These are phyloP conservation scores for Linderniella brevidens DNA, from an alignment of 257 asterid genomes.

Conservation along the genomic window DNA sequence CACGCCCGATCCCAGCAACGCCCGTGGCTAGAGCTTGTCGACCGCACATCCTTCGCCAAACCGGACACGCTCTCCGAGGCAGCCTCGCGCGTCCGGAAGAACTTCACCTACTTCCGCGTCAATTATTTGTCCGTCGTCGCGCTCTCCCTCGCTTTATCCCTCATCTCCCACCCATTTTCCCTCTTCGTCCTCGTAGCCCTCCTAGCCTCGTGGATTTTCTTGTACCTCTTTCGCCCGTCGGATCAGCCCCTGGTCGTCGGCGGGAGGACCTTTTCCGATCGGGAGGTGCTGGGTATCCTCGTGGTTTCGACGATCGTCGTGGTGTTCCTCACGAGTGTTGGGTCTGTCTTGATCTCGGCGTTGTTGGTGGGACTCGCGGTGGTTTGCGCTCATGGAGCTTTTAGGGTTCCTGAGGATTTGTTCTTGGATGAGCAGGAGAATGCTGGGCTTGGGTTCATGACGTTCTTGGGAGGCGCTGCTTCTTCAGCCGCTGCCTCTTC, in stretches of 20 bases:
- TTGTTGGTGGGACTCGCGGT: slow-evolving; percentile 53
- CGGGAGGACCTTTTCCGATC: slow-evolving; percentile 71
- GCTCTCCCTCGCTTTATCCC: slow-evolving; percentile 54
- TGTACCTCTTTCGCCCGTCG: slow-evolving; percentile 57
- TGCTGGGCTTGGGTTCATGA: slow-evolving; percentile 38
- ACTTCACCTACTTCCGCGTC: slow-evolving; percentile 70
- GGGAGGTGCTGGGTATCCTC: slow-evolving; percentile 50
- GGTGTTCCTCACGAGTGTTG: slow-evolving; percentile 75
- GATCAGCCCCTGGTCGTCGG: slow-evolving; percentile 64
- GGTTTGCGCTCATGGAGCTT: slow-evolving; percentile 74
- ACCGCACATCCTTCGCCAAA: slow-evolving; percentile 79
- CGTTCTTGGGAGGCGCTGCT: slow-evolving; percentile 80
- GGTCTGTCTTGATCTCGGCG: slow-evolving; percentile 71
- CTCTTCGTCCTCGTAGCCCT: slow-evolving; percentile 47
- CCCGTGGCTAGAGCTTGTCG: slow-evolving; percentile 83
- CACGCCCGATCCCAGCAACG: slow-evolving; percentile 73
- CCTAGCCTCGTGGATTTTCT: slow-evolving; percentile 66
- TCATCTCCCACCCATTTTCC: slow-evolving; percentile 78
- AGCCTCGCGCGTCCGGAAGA: slow-evolving; percentile 69
- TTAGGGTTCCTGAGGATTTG: slow-evolving; percentile 76
- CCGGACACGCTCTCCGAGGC: slow-evolving; percentile 84
- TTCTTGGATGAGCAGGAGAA: slow-evolving; percentile 86
- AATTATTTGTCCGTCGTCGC: slow-evolving; percentile 61
- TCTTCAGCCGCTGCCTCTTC: slow-evolving; percentile 55
- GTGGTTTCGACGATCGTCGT: slow-evolving; percentile 55